Percentiles rank a stretch among this genome's conserved stretches.
Conservation (phyloP, 148 eudicot species). For the Amaranthus cruentus region DNA sequence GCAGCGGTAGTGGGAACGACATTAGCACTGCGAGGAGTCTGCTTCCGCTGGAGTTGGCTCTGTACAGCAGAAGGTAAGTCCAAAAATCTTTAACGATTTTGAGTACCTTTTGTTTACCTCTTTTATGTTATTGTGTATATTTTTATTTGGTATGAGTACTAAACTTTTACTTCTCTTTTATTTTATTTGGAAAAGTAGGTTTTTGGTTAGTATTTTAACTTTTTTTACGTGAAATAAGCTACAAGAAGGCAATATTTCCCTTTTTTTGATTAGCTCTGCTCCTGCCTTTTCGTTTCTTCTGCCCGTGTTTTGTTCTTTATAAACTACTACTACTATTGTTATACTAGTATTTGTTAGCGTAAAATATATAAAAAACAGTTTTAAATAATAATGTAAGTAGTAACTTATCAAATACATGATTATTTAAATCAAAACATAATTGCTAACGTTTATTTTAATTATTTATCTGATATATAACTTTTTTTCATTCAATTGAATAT, state of each 20-base stretch:
- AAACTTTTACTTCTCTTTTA: not conserved
- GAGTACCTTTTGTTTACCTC: not conserved
- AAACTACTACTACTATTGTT: not conserved
- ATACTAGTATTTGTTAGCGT: no score
- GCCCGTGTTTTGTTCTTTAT: not conserved
- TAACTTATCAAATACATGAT: no score
- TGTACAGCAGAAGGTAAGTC: conserved; percentile 30
- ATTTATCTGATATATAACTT: no score
- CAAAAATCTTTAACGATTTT: not conserved
- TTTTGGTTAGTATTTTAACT: conserved; percentile 10
- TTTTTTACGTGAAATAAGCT: not conserved
- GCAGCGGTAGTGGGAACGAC: not conserved
- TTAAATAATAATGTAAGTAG: no score
- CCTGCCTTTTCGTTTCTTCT: conserved; percentile 10
- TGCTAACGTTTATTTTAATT: no score
- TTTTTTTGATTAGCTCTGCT: not conserved
- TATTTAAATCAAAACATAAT: no score
- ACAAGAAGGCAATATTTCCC: not conserved
- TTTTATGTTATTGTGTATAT: not conserved
- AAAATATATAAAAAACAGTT: no score
- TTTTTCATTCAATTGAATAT: no score
- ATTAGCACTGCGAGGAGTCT: conserved; percentile 1
- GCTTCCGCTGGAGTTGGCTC: conserved; percentile 32
- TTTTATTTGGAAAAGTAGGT: not conserved
- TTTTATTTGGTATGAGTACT: not conserved